phyloP scores from a whole-genome alignment of 2,329 filamentous ascomycete genomes.

The Ambrosiella xylebori region DNA sequence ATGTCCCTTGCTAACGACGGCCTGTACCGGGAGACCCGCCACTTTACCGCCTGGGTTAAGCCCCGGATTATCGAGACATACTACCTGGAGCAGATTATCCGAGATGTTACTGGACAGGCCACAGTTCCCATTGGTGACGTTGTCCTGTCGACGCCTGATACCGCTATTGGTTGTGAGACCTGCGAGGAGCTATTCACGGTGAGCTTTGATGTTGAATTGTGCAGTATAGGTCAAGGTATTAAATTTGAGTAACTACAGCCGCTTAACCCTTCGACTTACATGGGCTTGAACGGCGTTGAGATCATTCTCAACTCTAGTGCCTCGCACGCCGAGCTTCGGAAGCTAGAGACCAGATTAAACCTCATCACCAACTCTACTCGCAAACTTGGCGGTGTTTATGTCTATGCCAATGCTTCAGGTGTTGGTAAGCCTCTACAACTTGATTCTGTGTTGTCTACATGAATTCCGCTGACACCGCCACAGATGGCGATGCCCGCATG shows the following conservation, averaged over 20 bases:
- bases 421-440: slow-evolving; percentile 4
- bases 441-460: background rate
- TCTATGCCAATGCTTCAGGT: slow-evolving; percentile 23
- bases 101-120: slow-evolving; percentile 19
- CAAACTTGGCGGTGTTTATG: slow-evolving; percentile 41
- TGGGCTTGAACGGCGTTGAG: slow-evolving; percentile 46
- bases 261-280: slow-evolving; percentile 31
- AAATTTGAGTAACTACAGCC: slow-evolving; percentile 10
- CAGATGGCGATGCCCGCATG: slow-evolving; percentile 18
- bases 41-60: slow-evolving; percentile 26
- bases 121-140: slow-evolving; percentile 26
- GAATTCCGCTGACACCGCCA: slow-evolving; percentile 1
- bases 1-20: slow-evolving; percentile 22
- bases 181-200: slow-evolving; percentile 23
- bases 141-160: slow-evolving; percentile 24
- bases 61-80: slow-evolving; percentile 22
- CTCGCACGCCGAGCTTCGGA: slow-evolving; percentile 36
- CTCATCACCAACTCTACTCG: slow-evolving; percentile 50
- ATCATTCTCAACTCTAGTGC: slow-evolving; percentile 19
- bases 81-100: slow-evolving; percentile 21
- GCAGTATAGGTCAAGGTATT: background rate
- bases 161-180: slow-evolving; percentile 24
- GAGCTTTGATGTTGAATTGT: background rate
- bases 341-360: slow-evolving; percentile 44
- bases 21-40: slow-evolving; percentile 24